These are phyloP conservation scores for Pascua guehoae DNA, from an alignment of 1,284 basidiomycete genomes.

Conservation along the genomic window DNA sequence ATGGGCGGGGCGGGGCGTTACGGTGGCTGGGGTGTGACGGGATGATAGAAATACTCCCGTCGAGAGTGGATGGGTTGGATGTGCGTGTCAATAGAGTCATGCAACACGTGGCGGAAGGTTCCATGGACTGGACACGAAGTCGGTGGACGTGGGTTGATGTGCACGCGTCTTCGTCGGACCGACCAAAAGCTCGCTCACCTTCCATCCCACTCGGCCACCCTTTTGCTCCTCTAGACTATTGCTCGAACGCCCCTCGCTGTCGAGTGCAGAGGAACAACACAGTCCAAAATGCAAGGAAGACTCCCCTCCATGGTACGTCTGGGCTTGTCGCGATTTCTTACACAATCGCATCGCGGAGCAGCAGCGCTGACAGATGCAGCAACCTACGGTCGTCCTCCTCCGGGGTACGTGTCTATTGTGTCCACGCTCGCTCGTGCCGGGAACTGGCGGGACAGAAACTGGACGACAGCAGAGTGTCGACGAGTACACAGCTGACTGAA, in stretches of 20 bases:
- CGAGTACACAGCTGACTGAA: conserved; percentile 6
- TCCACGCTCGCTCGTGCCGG: too few relatives aligned
- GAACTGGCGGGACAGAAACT: too few relatives aligned
- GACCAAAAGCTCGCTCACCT: not conserved
- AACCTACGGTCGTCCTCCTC: conserved; percentile 91
- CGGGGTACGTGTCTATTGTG: conserved; percentile 49
- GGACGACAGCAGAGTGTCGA: too few relatives aligned
- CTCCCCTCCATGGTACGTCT: conserved; percentile 46
- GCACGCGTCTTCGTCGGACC: too few relatives aligned
- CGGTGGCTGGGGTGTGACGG: too few relatives aligned
- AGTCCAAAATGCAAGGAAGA: conserved; percentile 41
- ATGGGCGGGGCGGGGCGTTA: too few relatives aligned
- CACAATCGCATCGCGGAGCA: not conserved
- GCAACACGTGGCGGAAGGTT: too few relatives aligned
- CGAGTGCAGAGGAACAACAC: conserved; percentile 2
- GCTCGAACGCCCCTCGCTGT: not conserved
- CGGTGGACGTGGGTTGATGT: too few relatives aligned
- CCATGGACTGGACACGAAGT: too few relatives aligned
- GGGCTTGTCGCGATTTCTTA: not conserved
- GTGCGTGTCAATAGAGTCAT: too few relatives aligned
- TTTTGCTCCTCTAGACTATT: not conserved
- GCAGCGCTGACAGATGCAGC: conserved; percentile 54
- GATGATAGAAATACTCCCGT: too few relatives aligned
- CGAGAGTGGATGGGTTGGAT: too few relatives aligned
- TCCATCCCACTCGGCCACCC: not conserved